Evolutionary conservation across 129 eudicot genomes (phyloP), one percentile per base, ranked within the genome.

Genomic region (Ambrosia trifida): DNA sequence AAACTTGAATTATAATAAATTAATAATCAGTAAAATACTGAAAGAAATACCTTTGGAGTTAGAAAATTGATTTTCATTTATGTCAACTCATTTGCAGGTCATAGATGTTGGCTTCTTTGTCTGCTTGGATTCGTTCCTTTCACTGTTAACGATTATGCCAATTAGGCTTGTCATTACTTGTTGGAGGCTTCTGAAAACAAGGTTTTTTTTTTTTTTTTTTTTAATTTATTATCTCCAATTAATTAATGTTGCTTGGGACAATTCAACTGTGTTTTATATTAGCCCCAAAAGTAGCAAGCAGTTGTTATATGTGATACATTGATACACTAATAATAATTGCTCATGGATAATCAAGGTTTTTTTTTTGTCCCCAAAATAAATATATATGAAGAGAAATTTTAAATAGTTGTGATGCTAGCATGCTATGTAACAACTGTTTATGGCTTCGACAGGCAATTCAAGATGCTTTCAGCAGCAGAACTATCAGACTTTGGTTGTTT

Each of bases 101-200:
- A 89, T 94, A 68, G 81, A 87, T 74, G 89, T 94, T 32, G 98
- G 98, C 64, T 82, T 81, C 76, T 89, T 89, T 83, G 96, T 94
- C 46, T 94, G 98, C 83, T 56, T 94, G 80, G 95, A 94, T 81
- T 87, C 98, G 5, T 94, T 89, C 75, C 79, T 94, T 17, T 89
- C 98, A 68, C 60, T 94, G 72, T 81, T 94, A 40, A 94, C 98
- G 59, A 84, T 94, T 84, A 94, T 94, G 95, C 98, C 98, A 41
- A 72, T 87, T 54, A 82, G 98, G 72, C 80, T 90, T 50, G 30
- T 82, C 76, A 61, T 86, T 73, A 87, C 80, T 7, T 72, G 74
- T 24, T 89, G 93, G 89, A 85, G 84, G 83, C 81, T 80, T 80
- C 62, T 89, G 66, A 87, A 59, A 76, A 57, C 83, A 76, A 84